Evolutionary conservation across 2,329 filamentous ascomycete genomes (phyloP).

Genomic region (Fusarium sp.): DNA sequence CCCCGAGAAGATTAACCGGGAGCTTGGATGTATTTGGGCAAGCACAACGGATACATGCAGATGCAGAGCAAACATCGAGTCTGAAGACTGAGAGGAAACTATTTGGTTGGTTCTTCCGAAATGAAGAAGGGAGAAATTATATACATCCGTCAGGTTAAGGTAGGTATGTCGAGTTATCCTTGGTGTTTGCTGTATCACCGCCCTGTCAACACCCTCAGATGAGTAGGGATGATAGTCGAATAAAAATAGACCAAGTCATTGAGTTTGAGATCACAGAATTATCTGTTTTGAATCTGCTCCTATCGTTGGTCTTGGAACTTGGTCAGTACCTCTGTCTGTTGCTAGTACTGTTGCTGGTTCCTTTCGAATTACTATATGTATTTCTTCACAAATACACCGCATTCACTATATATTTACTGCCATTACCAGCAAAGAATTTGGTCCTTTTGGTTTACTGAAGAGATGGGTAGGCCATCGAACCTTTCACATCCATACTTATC

Average conservation of each 20-base stretch:
- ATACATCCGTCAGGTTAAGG: background rate
- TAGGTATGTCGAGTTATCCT: background rate
- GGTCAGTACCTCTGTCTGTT: background rate
- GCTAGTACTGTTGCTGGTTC: background rate
- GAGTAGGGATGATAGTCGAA: background rate
- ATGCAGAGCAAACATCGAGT: background rate
- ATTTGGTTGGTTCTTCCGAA: background rate
- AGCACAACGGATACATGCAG: background rate
- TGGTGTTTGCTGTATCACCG: background rate
- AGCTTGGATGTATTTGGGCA: background rate
- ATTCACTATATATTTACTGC: background rate
- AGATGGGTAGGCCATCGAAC: background rate
- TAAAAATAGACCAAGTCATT: background rate
- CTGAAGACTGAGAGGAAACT: no score
- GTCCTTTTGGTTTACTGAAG: no score
- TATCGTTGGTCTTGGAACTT: background rate
- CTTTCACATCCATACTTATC: background rate
- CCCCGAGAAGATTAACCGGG: background rate
- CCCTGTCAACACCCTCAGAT: background rate
- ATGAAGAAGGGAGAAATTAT: background rate
- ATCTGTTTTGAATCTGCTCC: background rate
- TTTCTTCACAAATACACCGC: background rate
- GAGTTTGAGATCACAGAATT: background rate
- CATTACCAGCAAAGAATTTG: background rate
- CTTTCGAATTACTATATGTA: background rate